Evolutionary conservation across 106 monocot species (phyloP), one percentile per base, ranked within the genome.

Genomic region (Vanilla planifolia): DNA sequence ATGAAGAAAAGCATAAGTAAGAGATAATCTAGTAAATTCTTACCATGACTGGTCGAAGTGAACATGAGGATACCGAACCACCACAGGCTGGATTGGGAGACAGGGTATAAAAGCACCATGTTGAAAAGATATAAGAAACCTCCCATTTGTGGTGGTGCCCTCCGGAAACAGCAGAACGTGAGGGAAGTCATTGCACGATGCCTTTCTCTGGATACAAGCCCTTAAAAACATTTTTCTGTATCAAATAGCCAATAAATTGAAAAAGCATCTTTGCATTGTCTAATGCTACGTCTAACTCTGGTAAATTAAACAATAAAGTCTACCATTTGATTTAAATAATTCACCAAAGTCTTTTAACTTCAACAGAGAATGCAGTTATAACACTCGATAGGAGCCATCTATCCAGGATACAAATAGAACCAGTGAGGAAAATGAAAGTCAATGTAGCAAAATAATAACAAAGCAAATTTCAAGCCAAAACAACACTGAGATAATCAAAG

Each of bases 121-220:
- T 70, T 86, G 95, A 65, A 96, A 96, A 11, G 95, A 90, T 56
- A 96, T 72, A 35, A 96, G 80, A 37, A 67, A 52, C 51, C 84
- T 80, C 33, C 95, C 95, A 81, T 96, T 96, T 68, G 89, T 90
- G 56, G 95, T 96, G 19, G 95, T 96, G 23, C 95, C 95, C 72
- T 96, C 95, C 48, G 95, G 90, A 74, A 96, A 96, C 58, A 96
- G 51, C 55, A 96, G 55, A 47, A 96, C 76, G 60, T 74, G 75
- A 61, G 90, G 95, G 78, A 81, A 96, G n/a, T 55, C 63, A 47
- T 78, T 62, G 75, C 75, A 84, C 23, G 81, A 77, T 48, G 95
- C 95, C 74, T 96, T 96, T 72, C 95, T 90, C 95, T 96, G 90
- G 80, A 96, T 81, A 73, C 33, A 80, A n/a, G 55, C 77, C 86